Conservation (phyloP, 2,329 filamentous ascomycete species). For the Aspergillus sergii region DNA sequence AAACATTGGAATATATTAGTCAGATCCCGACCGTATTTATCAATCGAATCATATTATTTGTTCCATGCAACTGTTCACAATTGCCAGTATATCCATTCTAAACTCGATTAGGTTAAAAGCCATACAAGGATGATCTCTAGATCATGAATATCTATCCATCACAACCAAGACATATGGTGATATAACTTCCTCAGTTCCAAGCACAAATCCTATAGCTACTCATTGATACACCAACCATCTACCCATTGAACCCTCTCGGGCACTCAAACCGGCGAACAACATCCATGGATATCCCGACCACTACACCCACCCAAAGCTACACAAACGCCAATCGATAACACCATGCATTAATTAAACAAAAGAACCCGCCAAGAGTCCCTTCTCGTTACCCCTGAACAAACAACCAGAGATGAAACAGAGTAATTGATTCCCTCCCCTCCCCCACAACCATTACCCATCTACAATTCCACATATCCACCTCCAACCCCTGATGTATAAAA, state of each 20-base stretch:
- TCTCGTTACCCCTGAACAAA: not conserved
- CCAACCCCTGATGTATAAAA: not conserved
- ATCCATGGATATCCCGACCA: not conserved
- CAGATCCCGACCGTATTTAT: not conserved
- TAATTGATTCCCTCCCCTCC: not conserved
- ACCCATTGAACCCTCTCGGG: not conserved
- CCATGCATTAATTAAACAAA: not conserved
- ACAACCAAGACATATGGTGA: not conserved
- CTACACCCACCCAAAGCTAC: not conserved
- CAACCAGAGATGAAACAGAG: not conserved
- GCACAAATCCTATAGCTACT: too few species aligned
- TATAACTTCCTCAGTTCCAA: not conserved
- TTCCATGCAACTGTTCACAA: too few species aligned
- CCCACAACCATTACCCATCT: not conserved
- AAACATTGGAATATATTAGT: not conserved
- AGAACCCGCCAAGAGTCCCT: not conserved
- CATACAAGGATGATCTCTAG: not conserved
- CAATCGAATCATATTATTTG: not conserved
- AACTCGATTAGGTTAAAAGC: not conserved
- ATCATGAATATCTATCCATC: not conserved
- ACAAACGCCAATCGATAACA: not conserved
- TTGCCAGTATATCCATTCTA: too few species aligned
- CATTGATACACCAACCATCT: too few species aligned
- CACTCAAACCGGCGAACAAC: not conserved
- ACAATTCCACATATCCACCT: not conserved